Evolutionary conservation across 2,329 filamentous ascomycete genomes (phyloP).

Genomic region (Cladosporium halotolerans): DNA sequence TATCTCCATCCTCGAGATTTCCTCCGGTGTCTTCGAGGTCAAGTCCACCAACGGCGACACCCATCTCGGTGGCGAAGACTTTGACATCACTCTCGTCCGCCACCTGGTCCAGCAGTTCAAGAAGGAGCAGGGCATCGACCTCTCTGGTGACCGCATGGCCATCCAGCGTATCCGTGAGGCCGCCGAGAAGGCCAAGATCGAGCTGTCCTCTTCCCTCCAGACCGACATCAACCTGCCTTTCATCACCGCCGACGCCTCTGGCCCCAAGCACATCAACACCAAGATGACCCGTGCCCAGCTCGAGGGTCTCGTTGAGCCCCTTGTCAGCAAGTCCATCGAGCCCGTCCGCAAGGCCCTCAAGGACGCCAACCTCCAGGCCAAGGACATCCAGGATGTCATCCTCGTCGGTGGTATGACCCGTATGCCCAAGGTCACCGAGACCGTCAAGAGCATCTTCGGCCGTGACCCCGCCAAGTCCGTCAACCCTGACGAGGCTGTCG

Average conservation of each 20-base stretch:
- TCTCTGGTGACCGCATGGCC: slow-evolving; percentile 90
- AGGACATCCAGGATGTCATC: slow-evolving; percentile 96
- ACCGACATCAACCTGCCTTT: slow-evolving; percentile 98
- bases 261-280: slow-evolving; percentile 96
- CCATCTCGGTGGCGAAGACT: slow-evolving; percentile 96
- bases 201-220: slow-evolving; percentile 88
- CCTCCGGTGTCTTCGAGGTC: slow-evolving; percentile 97
- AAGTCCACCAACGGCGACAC: slow-evolving; percentile 99
- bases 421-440: slow-evolving; percentile 97
- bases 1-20: slow-evolving; percentile 96
- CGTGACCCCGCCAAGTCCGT: slow-evolving; percentile 96
- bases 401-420: slow-evolving; percentile 98
- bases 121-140: slow-evolving; percentile 87
- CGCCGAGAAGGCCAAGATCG: slow-evolving; percentile 98
- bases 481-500: slow-evolving; percentile 97
- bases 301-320: slow-evolving; percentile 83
- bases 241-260: slow-evolving; percentile 92
- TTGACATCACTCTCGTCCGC: slow-evolving; percentile 89
- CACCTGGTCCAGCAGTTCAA: slow-evolving; percentile 94
- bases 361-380: slow-evolving; percentile 83
- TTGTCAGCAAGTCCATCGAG: slow-evolving; percentile 80
- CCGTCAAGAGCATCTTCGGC: slow-evolving; percentile 93
- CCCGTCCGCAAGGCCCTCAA: slow-evolving; percentile 95
- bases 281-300: slow-evolving; percentile 91
- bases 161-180: slow-evolving; percentile 99